A percentile compares a stretch with the other conserved stretches of the same genome.
These are phyloP conservation scores for Crithidia bombi DNA, from an alignment of 208 protist species.

Conservation along the genomic window DNA sequence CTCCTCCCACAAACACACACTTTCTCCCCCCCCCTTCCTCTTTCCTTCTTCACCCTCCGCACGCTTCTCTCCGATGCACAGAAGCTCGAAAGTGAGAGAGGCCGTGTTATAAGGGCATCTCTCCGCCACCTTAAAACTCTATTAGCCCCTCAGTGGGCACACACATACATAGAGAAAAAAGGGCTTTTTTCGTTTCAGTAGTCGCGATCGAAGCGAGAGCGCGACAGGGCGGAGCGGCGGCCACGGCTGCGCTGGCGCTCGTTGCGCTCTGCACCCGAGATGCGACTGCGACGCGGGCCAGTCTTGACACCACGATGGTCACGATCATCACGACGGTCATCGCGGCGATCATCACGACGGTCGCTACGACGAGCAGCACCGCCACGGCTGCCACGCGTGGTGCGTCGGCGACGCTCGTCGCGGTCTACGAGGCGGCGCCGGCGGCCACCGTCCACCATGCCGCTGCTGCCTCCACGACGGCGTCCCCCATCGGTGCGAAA, in stretches of 20 bases:
- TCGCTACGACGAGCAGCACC: slow-evolving; percentile 7
- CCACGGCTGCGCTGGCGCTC: slow-evolving; percentile 53
- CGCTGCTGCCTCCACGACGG: slow-evolving; percentile 17
- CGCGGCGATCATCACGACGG: slow-evolving; percentile 20
- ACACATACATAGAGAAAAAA: neutral
- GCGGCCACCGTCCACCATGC: slow-evolving; percentile 17
- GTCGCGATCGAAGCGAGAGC: slow-evolving; percentile 65
- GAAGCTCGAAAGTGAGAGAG: too few relatives aligned
- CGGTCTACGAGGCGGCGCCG: slow-evolving; percentile 22
- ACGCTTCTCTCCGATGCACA: too few relatives aligned
- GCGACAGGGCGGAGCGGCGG: slow-evolving; percentile 57
- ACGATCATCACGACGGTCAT: slow-evolving; percentile 28
- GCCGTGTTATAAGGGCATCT: too few relatives aligned
- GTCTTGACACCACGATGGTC: slow-evolving; percentile 62
- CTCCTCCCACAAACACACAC: too few relatives aligned
- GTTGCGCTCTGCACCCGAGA: slow-evolving; percentile 63
- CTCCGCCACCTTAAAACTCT: neutral
- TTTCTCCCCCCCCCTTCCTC: too few relatives aligned
- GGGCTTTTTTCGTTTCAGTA: slow-evolving; percentile 13
- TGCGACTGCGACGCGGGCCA: slow-evolving; percentile 38
- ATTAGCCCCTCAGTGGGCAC: neutral
- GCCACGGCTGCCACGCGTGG: slow-evolving; percentile 10
- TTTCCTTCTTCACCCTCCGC: too few relatives aligned
- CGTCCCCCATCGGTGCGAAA: slow-evolving; percentile 26
- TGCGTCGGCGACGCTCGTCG: slow-evolving; percentile 7